phyloP scores from a whole-genome alignment of 2,329 filamentous ascomycete genomes.

The Aspergillus ochraceoroseus region DNA sequence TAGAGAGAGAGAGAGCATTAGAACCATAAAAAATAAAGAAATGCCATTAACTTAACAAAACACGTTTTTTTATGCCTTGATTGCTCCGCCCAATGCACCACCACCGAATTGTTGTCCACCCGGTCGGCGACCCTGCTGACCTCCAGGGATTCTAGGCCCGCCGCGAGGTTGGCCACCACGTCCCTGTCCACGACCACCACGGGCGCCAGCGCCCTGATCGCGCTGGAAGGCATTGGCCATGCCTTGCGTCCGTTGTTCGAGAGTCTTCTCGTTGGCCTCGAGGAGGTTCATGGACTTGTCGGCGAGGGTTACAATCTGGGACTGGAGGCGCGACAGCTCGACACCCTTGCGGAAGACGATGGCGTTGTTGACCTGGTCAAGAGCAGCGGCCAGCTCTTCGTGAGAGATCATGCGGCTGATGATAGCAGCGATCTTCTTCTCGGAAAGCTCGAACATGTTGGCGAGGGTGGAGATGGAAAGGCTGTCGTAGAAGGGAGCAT shows the following conservation, averaged over 20 bases:
- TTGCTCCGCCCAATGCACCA: conserved; percentile 49
- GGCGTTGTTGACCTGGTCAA: conserved; percentile 95
- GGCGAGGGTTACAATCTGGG: conserved; percentile 83
- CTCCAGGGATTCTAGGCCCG: conserved; percentile 36
- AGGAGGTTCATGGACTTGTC: conserved; percentile 96
- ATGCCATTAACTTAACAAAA: conserved; percentile 35
- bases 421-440: conserved; percentile 87
- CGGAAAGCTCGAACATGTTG: conserved; percentile 89
- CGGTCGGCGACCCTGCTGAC: conserved; percentile 42
- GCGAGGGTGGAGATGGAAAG: conserved; percentile 79
- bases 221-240: conserved; percentile 93
- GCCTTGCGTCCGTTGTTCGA: conserved; percentile 95
- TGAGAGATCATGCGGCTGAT: conserved; percentile 99
- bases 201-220: conserved; percentile 70
- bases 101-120: conserved; percentile 49
- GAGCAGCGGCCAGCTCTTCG: conserved; percentile 90
- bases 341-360: conserved; percentile 99
- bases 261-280: conserved; percentile 92
- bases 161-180: conserved; percentile 38
- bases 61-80: conserved; percentile 47
- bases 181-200: conserved; percentile 57
- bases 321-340: conserved; percentile 92
- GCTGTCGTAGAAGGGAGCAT: conserved; percentile 98
- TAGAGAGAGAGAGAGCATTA: conserved; percentile 22
- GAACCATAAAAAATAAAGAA: conserved; percentile 25